Conservation (phyloP, 495 filamentous ascomycete genomes). For the Penicillium argentinense region DNA sequence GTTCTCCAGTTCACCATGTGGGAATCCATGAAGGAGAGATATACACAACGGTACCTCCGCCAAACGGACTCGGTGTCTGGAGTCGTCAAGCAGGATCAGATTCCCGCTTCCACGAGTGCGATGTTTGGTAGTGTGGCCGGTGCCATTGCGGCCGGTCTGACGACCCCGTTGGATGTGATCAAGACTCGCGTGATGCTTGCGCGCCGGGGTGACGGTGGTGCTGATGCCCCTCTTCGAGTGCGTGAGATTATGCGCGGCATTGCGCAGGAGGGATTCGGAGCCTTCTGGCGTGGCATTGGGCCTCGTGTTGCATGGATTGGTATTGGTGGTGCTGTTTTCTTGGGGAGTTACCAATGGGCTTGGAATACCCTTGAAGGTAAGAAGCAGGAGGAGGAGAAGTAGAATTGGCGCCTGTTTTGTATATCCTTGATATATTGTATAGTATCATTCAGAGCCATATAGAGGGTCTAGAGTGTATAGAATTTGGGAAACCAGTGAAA, state of each 20-base stretch:
- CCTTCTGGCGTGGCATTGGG: constrained; percentile 86
- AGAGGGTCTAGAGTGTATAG: constrained; percentile 4
- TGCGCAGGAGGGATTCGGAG: constrained; percentile 67
- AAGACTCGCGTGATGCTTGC: constrained; percentile 97
- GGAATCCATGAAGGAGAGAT: constrained; percentile 80
- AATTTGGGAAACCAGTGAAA: no score
- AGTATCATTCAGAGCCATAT: neutral
- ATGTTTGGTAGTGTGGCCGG: constrained; percentile 83
- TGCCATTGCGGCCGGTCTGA: constrained; percentile 81
- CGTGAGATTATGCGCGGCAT: constrained; percentile 63
- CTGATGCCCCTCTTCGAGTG: constrained; percentile 51
- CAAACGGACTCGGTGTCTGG: constrained; percentile 5
- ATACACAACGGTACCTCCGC: constrained; percentile 36
- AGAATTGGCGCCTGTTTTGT: neutral
- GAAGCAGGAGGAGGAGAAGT: constrained; percentile 17
- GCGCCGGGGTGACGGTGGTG: constrained; percentile 35
- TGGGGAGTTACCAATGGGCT: constrained; percentile 94
- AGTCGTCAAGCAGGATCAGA: constrained; percentile 28
- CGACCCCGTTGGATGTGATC: constrained; percentile 92
- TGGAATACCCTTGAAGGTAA: constrained; percentile 64
- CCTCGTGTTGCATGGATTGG: constrained; percentile 93
- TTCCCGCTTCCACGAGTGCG: constrained; percentile 76
- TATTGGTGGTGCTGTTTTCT: constrained; percentile 87
- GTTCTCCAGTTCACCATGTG: constrained; percentile 96
- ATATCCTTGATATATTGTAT: neutral